Percentiles rank a stretch among this genome's conserved stretches.
Evolutionary conservation across 352 stramenopile genomes (phyloP).

Genomic region (Phytophthora constricta): DNA sequence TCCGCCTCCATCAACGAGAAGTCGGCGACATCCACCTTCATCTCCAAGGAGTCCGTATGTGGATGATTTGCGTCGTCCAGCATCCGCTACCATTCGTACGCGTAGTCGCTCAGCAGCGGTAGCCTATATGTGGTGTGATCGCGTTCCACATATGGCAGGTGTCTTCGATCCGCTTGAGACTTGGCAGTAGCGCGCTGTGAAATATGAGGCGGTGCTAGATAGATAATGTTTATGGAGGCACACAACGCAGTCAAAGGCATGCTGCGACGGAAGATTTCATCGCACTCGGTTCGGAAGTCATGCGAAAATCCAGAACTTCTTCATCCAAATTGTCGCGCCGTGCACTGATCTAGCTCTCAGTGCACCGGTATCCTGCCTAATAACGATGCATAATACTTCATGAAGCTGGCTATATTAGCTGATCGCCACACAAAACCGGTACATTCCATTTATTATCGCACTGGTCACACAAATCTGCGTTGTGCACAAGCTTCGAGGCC

Average conservation of each 20-base stretch:
- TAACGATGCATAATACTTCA: conserved; percentile 56
- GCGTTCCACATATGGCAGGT: conserved; percentile 56
- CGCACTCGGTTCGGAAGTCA: conserved; percentile 46
- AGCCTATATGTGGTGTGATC: conserved; percentile 71
- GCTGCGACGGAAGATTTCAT: conserved; percentile 55
- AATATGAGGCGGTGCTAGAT: conserved; percentile 68
- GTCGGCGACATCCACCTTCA: conserved; percentile 50
- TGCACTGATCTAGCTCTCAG: conserved; percentile 47
- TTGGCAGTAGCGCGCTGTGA: conserved; percentile 62
- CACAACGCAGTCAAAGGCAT: conserved; percentile 65
- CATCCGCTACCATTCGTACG: conserved; percentile 65
- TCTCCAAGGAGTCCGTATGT: conserved; percentile 55
- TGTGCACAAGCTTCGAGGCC: conserved; percentile 76
- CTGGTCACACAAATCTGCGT: conserved; percentile 64
- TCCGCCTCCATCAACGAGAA: no score
- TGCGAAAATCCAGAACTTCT: conserved; percentile 55
- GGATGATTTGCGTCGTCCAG: conserved; percentile 53
- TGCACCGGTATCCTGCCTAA: conserved; percentile 47
- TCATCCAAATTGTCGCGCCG: conserved; percentile 63
- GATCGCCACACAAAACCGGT: conserved; percentile 52
- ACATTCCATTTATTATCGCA: conserved; percentile 45
- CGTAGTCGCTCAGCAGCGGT: conserved; percentile 77
- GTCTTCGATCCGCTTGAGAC: conserved; percentile 45
- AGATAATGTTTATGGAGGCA: conserved; percentile 74
- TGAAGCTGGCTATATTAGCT: conserved; percentile 57